Evolutionary conservation across 768 basidiomycete genomes (phyloP), one percentile per base, ranked within the genome.

Genomic region (Jaapia argillacea): DNA sequence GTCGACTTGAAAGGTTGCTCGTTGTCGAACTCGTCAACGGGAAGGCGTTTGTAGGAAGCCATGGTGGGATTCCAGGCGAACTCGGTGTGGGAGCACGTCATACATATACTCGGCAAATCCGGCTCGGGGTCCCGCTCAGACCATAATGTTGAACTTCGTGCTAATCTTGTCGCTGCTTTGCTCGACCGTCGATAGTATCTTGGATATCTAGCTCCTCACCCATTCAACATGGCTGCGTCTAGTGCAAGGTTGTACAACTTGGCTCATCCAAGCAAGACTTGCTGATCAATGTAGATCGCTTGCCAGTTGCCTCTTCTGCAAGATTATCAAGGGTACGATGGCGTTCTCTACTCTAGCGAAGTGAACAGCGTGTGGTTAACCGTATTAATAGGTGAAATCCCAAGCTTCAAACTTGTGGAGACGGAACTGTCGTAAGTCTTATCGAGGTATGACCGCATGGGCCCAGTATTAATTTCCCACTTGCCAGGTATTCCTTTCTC

Each of bases 231-330:
- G 28, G 28, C 28, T 16, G 28, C 28, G 16, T 33, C 28, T 10
- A 33, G 16, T 16, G 28, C 28, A 33, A 33, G 28, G 28, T 33
- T 16, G 28, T 33, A 33, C n/a, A n/a, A n/a, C n/a, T 33, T 33
- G 28, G 16, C 10, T 33, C 28, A 33, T n/a, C n/a, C n/a, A n/a
- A n/a, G n/a, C n/a, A n/a, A n/a, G 10, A 33, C 28, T 10, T 10
- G 28, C 28, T 33, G 28, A 16, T 21, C 22, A 12, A 21, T 24
- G 12, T 44, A 81, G 81, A 54, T 65, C 67, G 39, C 68, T 83
- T 41, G 71, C 78, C 4, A 61, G 60, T 20, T 96, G 92, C 62
- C 65, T 97, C 54, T 97, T 96, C 68, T 98, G 94, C 74, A 96
- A 83, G 68, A 96, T 97, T 61, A 74, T 92, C 67, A 87, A 87